phyloP scores from a whole-genome alignment of 306 rosid genomes.

The Rosa chinensis region DNA sequence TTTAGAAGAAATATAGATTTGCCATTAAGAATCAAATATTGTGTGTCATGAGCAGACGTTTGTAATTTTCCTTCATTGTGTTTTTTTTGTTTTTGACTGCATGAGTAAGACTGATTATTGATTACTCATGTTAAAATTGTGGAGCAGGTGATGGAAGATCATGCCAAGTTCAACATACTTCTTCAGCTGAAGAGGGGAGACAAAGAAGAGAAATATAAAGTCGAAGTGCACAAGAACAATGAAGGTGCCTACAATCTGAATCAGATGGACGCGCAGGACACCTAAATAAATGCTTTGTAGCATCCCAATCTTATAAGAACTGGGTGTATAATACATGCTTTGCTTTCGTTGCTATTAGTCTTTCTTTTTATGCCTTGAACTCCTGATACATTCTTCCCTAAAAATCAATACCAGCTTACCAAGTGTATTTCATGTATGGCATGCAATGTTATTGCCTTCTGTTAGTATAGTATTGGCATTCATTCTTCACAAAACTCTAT shows the following conservation, averaged over 20 bases:
- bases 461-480: too few relatives aligned
- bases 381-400: background rate
- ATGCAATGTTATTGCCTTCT: background rate
- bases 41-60: background rate
- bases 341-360: background rate
- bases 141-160: conserved; percentile 57
- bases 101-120: background rate
- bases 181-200: conserved; percentile 66
- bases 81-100: background rate
- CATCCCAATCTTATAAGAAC: background rate
- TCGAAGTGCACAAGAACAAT: conserved; percentile 58
- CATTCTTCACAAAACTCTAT: too few relatives aligned
- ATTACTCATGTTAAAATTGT: background rate
- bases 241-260: conserved; percentile 62
- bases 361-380: background rate
- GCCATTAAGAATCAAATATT: background rate
- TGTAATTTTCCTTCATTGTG: background rate
- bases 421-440: background rate
- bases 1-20: background rate
- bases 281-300: background rate
- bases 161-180: conserved; percentile 60
- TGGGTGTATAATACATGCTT: background rate
- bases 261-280: conserved; percentile 51
- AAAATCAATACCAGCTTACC: background rate
- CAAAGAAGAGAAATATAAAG: conserved; percentile 69